Percentiles rank a stretch among this genome's conserved stretches.
These are phyloP conservation scores for Wickerhamiella kurtzmanii DNA, from an alignment of 805 yeast species.

Conservation along the genomic window DNA sequence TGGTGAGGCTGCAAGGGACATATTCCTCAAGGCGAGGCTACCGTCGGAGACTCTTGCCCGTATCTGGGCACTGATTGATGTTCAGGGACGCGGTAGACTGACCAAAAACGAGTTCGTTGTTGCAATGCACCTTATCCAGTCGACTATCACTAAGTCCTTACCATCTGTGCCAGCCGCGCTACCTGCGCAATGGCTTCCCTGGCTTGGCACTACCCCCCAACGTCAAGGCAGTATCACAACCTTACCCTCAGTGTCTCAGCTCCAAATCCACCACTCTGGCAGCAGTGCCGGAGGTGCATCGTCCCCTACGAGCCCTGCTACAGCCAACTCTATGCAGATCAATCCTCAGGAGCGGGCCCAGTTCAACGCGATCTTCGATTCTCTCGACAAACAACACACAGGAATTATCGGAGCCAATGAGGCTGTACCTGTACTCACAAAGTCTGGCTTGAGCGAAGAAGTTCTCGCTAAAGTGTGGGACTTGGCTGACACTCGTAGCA, in stretches of 20 bases:
- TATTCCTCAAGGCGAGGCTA: constrained; percentile 77
- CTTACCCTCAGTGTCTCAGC: constrained; percentile 1
- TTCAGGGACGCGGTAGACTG: constrained; percentile 57
- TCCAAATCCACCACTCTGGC: background rate
- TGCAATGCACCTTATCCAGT: constrained; percentile 92
- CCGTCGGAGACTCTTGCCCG: constrained; percentile 67
- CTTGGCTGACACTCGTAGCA: constrained; percentile 74
- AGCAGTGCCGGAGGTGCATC: background rate
- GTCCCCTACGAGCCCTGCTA: background rate
- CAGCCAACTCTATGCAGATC: constrained; percentile 41
- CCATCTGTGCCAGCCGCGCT: constrained; percentile 40
- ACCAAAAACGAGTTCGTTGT: constrained; percentile 64
- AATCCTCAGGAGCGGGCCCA: constrained; percentile 58
- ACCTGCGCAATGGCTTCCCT: constrained; percentile 28
- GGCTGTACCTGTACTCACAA: constrained; percentile 78
- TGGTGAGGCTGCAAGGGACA: constrained; percentile 72
- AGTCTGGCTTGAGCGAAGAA: constrained; percentile 75
- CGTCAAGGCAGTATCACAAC: background rate
- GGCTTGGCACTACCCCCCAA: constrained; percentile 16
- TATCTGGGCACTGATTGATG: constrained; percentile 82
- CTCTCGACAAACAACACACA: constrained; percentile 49
- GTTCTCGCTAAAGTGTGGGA: constrained; percentile 89
- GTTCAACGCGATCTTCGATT: constrained; percentile 65
- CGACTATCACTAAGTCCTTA: constrained; percentile 52
- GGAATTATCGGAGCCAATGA: constrained; percentile 64